phyloP scores from a whole-genome alignment of 192 early-diverging fungal species.

The Coemansia sp. region DNA sequence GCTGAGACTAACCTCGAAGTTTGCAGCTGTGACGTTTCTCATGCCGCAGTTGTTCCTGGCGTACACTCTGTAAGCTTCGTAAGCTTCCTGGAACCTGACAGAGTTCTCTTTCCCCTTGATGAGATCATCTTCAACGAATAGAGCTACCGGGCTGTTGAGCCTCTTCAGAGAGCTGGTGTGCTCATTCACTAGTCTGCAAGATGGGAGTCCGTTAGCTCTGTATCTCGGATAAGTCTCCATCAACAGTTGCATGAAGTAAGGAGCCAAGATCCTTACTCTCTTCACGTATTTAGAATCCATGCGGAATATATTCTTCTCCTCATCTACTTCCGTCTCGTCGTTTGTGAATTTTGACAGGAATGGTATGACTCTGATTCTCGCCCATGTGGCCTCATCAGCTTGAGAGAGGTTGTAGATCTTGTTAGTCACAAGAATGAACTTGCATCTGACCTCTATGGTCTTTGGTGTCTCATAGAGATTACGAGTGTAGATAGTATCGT shows the following conservation, averaged over 20 bases:
- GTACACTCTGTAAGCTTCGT: conserved; percentile 2
- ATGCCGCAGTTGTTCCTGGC: conserved; percentile 9
- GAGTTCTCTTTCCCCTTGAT: not conserved
- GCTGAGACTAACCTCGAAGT: not conserved
- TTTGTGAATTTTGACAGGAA: conserved; percentile 8
- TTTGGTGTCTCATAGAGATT: conserved; percentile 4
- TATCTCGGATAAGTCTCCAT: conserved; percentile 9
- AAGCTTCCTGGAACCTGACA: conserved; percentile 6
- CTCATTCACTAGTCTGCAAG: not conserved
- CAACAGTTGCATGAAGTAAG: conserved; percentile 8
- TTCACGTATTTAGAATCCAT: not conserved
- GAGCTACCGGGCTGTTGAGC: conserved; percentile 2
- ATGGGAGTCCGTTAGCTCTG: conserved; percentile 4
- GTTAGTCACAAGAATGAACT: conserved; percentile 22
- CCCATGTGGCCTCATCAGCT: conserved; percentile 18
- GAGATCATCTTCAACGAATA: conserved; percentile 9
- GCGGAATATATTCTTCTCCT: not conserved
- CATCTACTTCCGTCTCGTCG: not conserved
- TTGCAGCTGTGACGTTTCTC: conserved; percentile 4
- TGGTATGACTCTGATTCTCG: conserved; percentile 17
- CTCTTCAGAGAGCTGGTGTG: conserved; percentile 4
- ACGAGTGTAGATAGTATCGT: conserved; percentile 18
- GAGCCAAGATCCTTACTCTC: not conserved
- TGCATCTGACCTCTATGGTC: conserved; percentile 11
- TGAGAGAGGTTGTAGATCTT: conserved; percentile 12